Conservation (phyloP, 805 yeast species). For the Suhomyces vadensis region DNA sequence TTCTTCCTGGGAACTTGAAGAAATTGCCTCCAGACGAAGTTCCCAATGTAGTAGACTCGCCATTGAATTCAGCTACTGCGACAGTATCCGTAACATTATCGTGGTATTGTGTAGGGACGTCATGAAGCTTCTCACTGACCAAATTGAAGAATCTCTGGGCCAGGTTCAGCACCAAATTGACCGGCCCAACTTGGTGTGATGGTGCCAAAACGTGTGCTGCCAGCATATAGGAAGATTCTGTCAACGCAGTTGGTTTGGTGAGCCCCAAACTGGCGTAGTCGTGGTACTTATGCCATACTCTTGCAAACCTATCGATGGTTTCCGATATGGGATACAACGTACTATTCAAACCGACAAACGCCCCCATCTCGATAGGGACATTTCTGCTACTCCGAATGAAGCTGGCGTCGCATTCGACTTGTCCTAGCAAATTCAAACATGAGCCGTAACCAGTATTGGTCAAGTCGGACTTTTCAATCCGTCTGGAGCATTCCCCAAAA, state of each 20-base stretch:
- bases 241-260: conserved; percentile 34
- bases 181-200: not conserved
- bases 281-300: conserved; percentile 19
- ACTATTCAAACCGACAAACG: conserved; percentile 12
- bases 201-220: not conserved
- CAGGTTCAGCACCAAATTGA: conserved; percentile 12
- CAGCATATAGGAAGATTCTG: not conserved
- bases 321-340: conserved; percentile 31
- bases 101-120: not conserved
- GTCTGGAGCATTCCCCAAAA: conserved; percentile 17
- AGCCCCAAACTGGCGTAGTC: conserved; percentile 25
- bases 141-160: conserved; percentile 13
- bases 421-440: conserved; percentile 39
- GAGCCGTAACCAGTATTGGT: conserved; percentile 56
- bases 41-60: conserved; percentile 22
- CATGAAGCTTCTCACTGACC: conserved; percentile 3
- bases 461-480: conserved; percentile 38
- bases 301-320: conserved; percentile 23
- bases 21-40: conserved; percentile 58
- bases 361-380: conserved; percentile 7
- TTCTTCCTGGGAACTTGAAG: conserved; percentile 49
- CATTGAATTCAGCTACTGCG: conserved; percentile 34
- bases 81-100: conserved; percentile 43
- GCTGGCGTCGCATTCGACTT: conserved; percentile 48
- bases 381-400: conserved; percentile 19